phyloP scores from a whole-genome alignment of 1,139 yeast genomes.

The Pneumocystis canis region DNA sequence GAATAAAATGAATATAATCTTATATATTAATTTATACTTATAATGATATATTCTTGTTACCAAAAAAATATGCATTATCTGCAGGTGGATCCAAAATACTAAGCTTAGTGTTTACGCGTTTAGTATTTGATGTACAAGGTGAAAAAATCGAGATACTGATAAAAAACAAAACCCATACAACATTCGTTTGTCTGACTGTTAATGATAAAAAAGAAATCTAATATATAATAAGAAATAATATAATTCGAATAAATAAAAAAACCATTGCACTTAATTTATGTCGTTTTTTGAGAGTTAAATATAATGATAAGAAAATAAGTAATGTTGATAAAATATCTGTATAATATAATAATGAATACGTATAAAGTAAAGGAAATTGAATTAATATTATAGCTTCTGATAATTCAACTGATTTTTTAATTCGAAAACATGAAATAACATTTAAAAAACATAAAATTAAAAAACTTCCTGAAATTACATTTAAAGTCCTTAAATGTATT shows the following conservation, averaged over 20 bases:
- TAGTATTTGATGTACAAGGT: conserved; percentile 27
- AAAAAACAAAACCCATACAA: conserved; percentile 68
- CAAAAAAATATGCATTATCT: background rate
- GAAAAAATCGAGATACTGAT: conserved; percentile 41
- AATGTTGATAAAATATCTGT: conserved; percentile 90
- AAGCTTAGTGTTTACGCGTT: conserved; percentile 4
- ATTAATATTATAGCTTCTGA: conserved; percentile 22
- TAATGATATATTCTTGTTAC: background rate
- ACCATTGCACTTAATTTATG: conserved; percentile 6
- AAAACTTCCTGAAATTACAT: conserved; percentile 21
- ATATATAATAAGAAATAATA: background rate
- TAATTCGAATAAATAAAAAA: background rate
- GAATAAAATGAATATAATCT: conserved; percentile 3
- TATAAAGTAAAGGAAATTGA: conserved; percentile 53
- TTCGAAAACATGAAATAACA: conserved; percentile 14
- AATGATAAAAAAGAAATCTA: conserved; percentile 24
- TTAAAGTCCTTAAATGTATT: conserved; percentile 3
- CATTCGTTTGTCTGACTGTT: conserved; percentile 77
- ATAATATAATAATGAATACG: conserved; percentile 66
- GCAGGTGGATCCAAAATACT: conserved; percentile 5
- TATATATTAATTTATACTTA: background rate
- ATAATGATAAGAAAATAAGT: conserved; percentile 40
- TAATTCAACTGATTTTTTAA: conserved; percentile 30
- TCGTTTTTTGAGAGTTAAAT: conserved; percentile 17
- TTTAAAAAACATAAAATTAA: conserved; percentile 21